A percentile compares a stretch with the other conserved stretches of the same genome.
These are phyloP conservation scores for Pleurotus djamor DNA, from an alignment of 768 basidiomycete species.

Conservation along the genomic window DNA sequence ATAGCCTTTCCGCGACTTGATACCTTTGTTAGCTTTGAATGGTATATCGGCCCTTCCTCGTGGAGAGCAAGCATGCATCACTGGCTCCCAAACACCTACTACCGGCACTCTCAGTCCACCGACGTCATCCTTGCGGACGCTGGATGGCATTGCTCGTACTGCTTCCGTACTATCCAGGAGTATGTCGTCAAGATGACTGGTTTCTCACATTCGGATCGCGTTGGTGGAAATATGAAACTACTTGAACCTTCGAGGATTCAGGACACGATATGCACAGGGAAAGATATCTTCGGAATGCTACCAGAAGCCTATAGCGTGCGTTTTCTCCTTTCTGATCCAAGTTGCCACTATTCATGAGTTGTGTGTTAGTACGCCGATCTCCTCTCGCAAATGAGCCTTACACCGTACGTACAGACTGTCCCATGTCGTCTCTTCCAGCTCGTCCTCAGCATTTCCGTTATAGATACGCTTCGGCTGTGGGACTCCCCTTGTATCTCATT, in stretches of 20 bases:
- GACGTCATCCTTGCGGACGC: conserved; percentile 53
- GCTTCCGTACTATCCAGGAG: conserved; percentile 58
- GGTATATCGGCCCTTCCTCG: conserved; percentile 49
- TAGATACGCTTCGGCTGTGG: conserved; percentile 44
- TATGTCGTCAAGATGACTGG: conserved; percentile 59
- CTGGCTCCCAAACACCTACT: conserved; percentile 39
- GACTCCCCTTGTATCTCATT: conserved; percentile 49
- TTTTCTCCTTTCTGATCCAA: conserved; percentile 5
- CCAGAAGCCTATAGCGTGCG: conserved; percentile 59
- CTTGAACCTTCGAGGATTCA: conserved; percentile 53
- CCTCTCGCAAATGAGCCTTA: conserved; percentile 48
- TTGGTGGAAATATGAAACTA: conserved; percentile 43
- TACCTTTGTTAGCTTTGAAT: conserved; percentile 42
- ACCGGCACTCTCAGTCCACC: conserved; percentile 47
- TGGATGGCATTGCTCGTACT: conserved; percentile 73
- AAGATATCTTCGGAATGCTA: conserved; percentile 65
- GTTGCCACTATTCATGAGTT: not conserved
- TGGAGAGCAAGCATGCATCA: conserved; percentile 56
- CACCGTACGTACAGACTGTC: conserved; percentile 36
- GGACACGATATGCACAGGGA: conserved; percentile 53
- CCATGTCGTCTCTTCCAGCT: not conserved
- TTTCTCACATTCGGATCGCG: conserved; percentile 62
- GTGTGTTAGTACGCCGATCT: conserved; percentile 46
- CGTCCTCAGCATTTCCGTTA: not conserved
- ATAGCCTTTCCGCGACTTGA: not conserved